These are phyloP conservation scores for Podospora conica DNA, from an alignment of 495 filamentous ascomycete genomes.

Conservation along the genomic window DNA sequence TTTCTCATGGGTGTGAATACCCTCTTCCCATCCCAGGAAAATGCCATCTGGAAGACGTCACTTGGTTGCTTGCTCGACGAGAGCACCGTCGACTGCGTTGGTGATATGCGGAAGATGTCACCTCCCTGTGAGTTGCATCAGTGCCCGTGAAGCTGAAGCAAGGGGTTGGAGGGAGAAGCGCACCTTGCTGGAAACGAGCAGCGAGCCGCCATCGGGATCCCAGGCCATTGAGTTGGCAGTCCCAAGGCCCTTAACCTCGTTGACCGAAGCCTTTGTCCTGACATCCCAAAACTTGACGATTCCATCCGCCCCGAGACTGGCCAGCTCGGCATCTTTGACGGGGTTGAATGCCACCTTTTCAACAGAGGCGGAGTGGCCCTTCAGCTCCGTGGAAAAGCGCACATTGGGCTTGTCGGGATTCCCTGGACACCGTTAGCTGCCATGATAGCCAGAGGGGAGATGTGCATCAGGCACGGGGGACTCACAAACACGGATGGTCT, in stretches of 20 bases:
- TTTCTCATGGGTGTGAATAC: slow-evolving; percentile 79
- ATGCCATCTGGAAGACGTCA: slow-evolving; percentile 77
- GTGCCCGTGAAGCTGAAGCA: not conserved
- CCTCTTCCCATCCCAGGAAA: slow-evolving; percentile 66
- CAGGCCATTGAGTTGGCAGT: slow-evolving; percentile 80
- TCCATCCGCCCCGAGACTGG: slow-evolving; percentile 78
- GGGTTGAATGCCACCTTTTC: slow-evolving; percentile 92
- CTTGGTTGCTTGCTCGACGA: slow-evolving; percentile 61
- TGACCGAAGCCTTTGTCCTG: slow-evolving; percentile 68
- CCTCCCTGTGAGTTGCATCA: slow-evolving; percentile 50
- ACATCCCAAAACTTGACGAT: slow-evolving; percentile 92
- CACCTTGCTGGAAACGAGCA: slow-evolving; percentile 85
- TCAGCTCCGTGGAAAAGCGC: slow-evolving; percentile 78
- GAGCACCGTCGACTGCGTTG: slow-evolving; percentile 44
- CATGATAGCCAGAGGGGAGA: not conserved
- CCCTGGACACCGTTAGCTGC: slow-evolving; percentile 37
- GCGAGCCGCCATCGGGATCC: slow-evolving; percentile 75
- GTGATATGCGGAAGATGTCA: slow-evolving; percentile 59
- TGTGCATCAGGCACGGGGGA: not conserved
- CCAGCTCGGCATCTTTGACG: slow-evolving; percentile 77
- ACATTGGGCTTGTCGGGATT: slow-evolving; percentile 80
- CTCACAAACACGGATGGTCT: slow-evolving; percentile 67
- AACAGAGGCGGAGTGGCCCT: slow-evolving; percentile 67
- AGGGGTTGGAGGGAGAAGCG: not conserved
- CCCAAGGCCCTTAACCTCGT: slow-evolving; percentile 73